Base-by-base conservation (phyloP, 805 yeast genomes). In the Candida pini region DNA sequence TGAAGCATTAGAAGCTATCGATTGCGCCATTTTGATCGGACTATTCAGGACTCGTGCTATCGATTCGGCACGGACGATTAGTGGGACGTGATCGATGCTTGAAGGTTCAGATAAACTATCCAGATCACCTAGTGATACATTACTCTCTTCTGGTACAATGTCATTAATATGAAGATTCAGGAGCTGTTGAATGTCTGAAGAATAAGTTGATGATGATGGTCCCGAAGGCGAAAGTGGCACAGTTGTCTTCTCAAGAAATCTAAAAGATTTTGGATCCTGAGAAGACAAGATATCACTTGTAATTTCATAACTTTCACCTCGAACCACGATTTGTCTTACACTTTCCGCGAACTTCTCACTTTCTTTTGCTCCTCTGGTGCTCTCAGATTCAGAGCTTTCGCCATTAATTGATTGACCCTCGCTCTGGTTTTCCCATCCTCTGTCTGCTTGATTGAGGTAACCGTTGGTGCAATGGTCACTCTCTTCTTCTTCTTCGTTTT, bases 251-350 rank as follows among this genome's bases (percentile, higher is more conserved):
- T 13, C 25, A 12, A 13, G 13, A 12, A 37, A 22, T 31, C 50
- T 30, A n/a, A 43, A 14, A 3, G 50, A 46, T 18, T 36, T 43
- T 16, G 47, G 47, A 31, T 43, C 50, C 24, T 40, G 43, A 18
- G 47, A 37, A 3, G 50, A 46, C 13, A 46, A 30, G 13, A 46
- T 43, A 27, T 46, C 50, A 33, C 50, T 46, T 4, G 50, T 46
- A 13, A 46, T 42, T 30, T 46, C 50, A 23, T 41, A 46, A 10
- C 38, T 30, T 20, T 41, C 47, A 4, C 44, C 36, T 8, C 48
- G 47, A 16, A 46, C 34, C 15, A 26, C 26, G 21, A 46, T 38
- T 22, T 41, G 37, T 26, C 36, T 39, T 33, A 46, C 13, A 33
- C 35, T 33, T 31, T 40, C n/a, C n/a, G n/a, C n/a, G n/a, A n/a